Evolutionary conservation across 75 land plant species (phyloP), one percentile per base, ranked within the genome.

Genomic region (Sequoiadendron giganteum): DNA sequence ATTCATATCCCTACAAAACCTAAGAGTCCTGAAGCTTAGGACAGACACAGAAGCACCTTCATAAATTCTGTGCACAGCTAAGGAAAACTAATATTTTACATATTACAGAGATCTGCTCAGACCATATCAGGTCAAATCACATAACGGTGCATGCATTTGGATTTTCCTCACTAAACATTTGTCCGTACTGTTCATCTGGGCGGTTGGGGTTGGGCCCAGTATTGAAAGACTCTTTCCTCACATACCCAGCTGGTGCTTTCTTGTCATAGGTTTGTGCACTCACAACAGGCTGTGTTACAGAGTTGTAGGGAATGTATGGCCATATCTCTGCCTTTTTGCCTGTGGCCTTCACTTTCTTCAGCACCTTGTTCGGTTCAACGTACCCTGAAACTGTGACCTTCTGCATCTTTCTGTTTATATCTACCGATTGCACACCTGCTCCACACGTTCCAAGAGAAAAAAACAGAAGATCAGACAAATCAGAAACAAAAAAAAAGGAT

Each of bases 111-210:
- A 34, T 18, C 19, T 79, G 5, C 10, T 58, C 65, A 21, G 16
- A 28, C 8, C 28, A 21, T 14, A 55, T 1, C 16, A 61, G 9
- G 6, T 0, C 6, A n/a, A 83, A 38, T 88, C 90, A 94, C 95
- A 94, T 94, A 30, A 94, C 87, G 49, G 90, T 89, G 76, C 95
- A 94, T 10, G 95, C 92, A 90, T 94, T 94, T 16, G 95, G 92
- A 77, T 94, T 93, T 25, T 94, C 95, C 87, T 94, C 95, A 84
- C 95, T 94, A 86, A 94, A 93, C 90, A 93, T 87, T 58, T 48
- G 65, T 16, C 86, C 87, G 80, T 89, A 88, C 21, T 89, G 90
- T 21, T 94, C 94, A 30, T 93, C 94, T 45, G 81, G 86, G 52
- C 36, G 89, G 72, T 79, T 85, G 28, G 19, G 5, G 3, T 72